Conservation (phyloP, 1,284 basidiomycete genomes). For the Marasmius tenuissimus region DNA sequence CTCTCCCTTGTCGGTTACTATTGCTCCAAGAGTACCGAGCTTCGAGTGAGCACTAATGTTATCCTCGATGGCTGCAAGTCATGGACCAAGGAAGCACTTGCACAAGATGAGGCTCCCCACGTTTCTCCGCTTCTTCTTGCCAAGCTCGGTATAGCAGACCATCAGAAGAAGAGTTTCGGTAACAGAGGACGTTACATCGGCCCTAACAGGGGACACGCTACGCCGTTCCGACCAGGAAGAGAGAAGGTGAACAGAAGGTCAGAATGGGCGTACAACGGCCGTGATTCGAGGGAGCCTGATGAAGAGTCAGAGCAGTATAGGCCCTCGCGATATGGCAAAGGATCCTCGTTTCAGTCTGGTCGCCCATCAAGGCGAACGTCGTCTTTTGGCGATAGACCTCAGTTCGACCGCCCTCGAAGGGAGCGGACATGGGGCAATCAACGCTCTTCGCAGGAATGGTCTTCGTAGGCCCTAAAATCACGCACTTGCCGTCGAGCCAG, state of each 20-base stretch:
- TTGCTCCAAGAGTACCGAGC: conserved; percentile 7
- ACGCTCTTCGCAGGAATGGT: no score
- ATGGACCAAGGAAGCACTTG: not conserved
- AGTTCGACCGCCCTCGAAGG: no score
- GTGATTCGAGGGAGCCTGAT: not conserved
- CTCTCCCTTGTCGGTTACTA: conserved; percentile 81
- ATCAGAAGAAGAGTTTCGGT: not conserved
- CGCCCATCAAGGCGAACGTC: no score
- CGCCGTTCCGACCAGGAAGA: not conserved
- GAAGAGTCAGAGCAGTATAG: not conserved
- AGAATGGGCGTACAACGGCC: not conserved
- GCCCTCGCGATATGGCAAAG: not conserved
- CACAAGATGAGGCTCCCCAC: not conserved
- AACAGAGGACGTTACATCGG: not conserved
- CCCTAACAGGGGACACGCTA: not conserved
- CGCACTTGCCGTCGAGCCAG: no score
- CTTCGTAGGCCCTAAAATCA: no score
- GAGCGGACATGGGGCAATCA: no score
- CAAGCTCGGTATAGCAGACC: not conserved
- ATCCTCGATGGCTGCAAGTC: not conserved
- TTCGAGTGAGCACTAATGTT: not conserved
- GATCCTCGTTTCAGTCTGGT: no score
- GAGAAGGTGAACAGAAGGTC: not conserved
- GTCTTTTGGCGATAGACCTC: no score
- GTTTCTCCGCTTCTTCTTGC: not conserved